phyloP scores from a whole-genome alignment of 768 basidiomycete genomes.

The Suillus occidentalis region DNA sequence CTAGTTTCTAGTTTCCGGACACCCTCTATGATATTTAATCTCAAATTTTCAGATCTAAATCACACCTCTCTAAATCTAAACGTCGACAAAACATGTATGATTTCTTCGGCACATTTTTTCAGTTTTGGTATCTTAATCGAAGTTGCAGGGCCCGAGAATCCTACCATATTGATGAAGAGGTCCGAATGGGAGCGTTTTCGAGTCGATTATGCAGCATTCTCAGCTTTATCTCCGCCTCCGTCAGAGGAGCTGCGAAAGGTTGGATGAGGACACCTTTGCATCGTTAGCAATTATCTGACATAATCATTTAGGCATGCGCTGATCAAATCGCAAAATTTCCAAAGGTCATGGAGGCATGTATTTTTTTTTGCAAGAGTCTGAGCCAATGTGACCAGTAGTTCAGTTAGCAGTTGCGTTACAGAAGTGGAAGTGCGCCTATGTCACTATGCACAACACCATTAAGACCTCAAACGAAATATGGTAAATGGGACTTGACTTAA shows the following conservation, averaged over 20 bases:
- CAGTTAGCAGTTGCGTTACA: constrained; percentile 26
- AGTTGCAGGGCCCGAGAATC: constrained; percentile 22
- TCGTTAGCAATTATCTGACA: background rate
- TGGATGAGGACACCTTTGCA: background rate
- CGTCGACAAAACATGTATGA: constrained; percentile 12
- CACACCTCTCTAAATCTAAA: background rate
- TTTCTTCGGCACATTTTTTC: background rate
- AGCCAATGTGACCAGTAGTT: background rate
- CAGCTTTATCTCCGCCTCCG: background rate
- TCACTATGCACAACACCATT: background rate
- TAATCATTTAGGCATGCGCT: constrained; percentile 6
- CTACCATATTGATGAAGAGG: constrained; percentile 17
- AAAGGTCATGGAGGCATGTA: constrained; percentile 14
- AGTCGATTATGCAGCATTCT: constrained; percentile 7
- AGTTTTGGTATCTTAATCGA: background rate
- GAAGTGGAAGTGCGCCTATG: constrained; percentile 29
- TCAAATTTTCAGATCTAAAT: background rate
- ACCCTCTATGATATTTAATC: background rate
- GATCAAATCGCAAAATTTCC: constrained; percentile 9
- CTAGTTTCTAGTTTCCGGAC: background rate
- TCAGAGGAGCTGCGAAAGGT: background rate
- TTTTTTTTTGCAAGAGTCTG: background rate
- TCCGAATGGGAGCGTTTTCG: constrained; percentile 15
- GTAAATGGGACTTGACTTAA: constrained; percentile 14
- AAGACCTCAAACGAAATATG: constrained; percentile 16